Percentiles rank a stretch among this genome's conserved stretches.
phyloP scores from a whole-genome alignment of 169 alveolate genomes.

The Eimeria acervulina region DNA sequence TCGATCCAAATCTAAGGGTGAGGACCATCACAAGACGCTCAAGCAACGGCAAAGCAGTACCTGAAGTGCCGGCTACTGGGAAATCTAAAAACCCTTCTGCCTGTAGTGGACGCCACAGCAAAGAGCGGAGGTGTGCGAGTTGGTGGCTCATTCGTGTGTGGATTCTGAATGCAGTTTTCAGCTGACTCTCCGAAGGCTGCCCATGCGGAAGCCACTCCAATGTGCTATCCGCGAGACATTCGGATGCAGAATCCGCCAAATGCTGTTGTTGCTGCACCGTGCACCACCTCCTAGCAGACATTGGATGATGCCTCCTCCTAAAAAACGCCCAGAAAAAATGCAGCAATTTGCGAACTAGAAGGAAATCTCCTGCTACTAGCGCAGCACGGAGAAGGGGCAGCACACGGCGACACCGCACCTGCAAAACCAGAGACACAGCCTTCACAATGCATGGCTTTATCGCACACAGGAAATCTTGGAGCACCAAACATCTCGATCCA shows the following conservation, averaged over 20 bases:
- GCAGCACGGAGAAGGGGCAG: conserved; percentile 76
- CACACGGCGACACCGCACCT: conserved; percentile 60
- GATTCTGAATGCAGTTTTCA: neutral
- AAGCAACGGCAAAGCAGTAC: neutral
- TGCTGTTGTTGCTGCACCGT: neutral
- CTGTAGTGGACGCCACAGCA: conserved; percentile 53
- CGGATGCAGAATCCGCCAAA: neutral
- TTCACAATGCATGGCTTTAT: neutral
- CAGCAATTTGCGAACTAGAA: conserved; percentile 56
- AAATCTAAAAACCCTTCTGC: neutral
- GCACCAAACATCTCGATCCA: neutral
- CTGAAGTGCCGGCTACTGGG: too few species aligned
- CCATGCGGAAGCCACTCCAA: neutral
- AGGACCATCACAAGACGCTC: neutral
- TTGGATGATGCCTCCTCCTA: neutral
- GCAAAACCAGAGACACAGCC: neutral
- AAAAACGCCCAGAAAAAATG: conserved; percentile 68
- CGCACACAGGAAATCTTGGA: neutral
- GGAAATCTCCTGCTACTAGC: conserved; percentile 56
- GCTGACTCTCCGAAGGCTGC: neutral
- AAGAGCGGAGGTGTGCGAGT: neutral
- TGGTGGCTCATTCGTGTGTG: neutral
- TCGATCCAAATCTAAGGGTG: neutral
- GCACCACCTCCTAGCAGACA: neutral
- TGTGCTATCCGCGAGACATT: neutral